Percentiles rank a stretch among this genome's conserved stretches.
Conservation (phyloP, 768 basidiomycete genomes). For the Boletus barrowsii region DNA sequence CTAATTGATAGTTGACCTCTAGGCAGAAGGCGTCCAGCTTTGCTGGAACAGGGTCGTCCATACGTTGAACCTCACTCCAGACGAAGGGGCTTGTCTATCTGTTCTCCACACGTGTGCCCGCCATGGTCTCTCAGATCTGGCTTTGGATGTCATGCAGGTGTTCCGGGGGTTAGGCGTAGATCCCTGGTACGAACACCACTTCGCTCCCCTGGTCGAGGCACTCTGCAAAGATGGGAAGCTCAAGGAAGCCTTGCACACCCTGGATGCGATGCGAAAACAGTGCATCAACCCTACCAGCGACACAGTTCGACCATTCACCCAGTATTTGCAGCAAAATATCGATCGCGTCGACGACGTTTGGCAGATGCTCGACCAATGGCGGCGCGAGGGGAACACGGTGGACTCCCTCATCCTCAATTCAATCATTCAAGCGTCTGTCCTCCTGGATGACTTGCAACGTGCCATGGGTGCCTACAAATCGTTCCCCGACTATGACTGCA, state of each 20-base stretch:
- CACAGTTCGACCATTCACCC: conserved; percentile 54
- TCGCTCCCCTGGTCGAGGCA: conserved; percentile 74
- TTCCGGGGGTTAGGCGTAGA: conserved; percentile 47
- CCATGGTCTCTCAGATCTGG: conserved; percentile 67
- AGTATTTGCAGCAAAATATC: conserved; percentile 43
- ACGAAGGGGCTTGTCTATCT: conserved; percentile 70
- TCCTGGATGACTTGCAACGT: conserved; percentile 65
- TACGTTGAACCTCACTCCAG: conserved; percentile 52
- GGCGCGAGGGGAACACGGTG: conserved; percentile 47
- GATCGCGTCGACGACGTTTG: conserved; percentile 64
- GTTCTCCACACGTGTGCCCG: conserved; percentile 75
- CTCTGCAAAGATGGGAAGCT: conserved; percentile 56
- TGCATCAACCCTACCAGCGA: conserved; percentile 47
- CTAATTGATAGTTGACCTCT: background rate
- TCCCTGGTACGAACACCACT: conserved; percentile 66
- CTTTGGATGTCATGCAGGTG: conserved; percentile 57
- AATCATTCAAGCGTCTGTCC: conserved; percentile 61
- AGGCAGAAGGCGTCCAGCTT: conserved; percentile 65
- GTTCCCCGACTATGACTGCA: conserved; percentile 50
- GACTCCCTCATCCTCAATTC: conserved; percentile 63
- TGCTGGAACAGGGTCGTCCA: conserved; percentile 63
- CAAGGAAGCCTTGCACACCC: conserved; percentile 58
- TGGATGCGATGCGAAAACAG: conserved; percentile 57
- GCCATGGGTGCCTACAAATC: conserved; percentile 76
- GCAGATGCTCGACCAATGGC: conserved; percentile 59